A percentile compares a stretch with the other conserved stretches of the same genome.
phyloP scores from a whole-genome alignment of 2,329 filamentous ascomycete species.

The Cordyceps javanica region DNA sequence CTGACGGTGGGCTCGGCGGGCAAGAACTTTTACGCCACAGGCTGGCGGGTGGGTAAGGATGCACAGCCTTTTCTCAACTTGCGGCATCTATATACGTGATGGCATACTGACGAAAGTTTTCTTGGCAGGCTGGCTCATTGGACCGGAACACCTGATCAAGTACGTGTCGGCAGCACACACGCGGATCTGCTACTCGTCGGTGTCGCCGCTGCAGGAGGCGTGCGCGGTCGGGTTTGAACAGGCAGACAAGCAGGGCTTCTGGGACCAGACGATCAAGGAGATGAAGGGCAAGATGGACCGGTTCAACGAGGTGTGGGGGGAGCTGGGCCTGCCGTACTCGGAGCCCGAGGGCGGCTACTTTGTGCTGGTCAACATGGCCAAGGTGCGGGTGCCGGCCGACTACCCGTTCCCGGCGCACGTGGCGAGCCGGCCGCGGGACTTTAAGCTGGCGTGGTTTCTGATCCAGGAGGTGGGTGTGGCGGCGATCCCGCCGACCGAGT shows the following conservation, averaged over 20 bases:
- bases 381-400: slow-evolving; percentile 73
- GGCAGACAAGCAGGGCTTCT: slow-evolving; percentile 80
- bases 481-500: slow-evolving; percentile 93
- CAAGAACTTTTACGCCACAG: slow-evolving; percentile 97
- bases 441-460: slow-evolving; percentile 92
- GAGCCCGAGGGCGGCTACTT: slow-evolving; percentile 97
- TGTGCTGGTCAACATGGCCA: slow-evolving; percentile 86
- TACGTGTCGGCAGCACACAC: slow-evolving; percentile 91
- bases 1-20: slow-evolving; percentile 92
- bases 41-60: slow-evolving; percentile 71
- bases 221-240: slow-evolving; percentile 90
- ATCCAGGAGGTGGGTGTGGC: slow-evolving; percentile 96
- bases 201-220: slow-evolving; percentile 90
- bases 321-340: slow-evolving; percentile 73
- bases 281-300: slow-evolving; percentile 86
- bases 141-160: slow-evolving; percentile 80
- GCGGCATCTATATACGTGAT: too few species aligned
- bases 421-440: slow-evolving; percentile 78
- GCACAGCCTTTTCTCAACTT: background rate
- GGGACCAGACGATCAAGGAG: slow-evolving; percentile 73
- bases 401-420: slow-evolving; percentile 91
- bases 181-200: slow-evolving; percentile 90
- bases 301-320: slow-evolving; percentile 77
- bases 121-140: slow-evolving; percentile 72
- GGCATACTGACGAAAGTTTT: too few species aligned